These are phyloP conservation scores for Kazachstania martiniae DNA, from an alignment of 805 yeast genomes.

Conservation along the genomic window DNA sequence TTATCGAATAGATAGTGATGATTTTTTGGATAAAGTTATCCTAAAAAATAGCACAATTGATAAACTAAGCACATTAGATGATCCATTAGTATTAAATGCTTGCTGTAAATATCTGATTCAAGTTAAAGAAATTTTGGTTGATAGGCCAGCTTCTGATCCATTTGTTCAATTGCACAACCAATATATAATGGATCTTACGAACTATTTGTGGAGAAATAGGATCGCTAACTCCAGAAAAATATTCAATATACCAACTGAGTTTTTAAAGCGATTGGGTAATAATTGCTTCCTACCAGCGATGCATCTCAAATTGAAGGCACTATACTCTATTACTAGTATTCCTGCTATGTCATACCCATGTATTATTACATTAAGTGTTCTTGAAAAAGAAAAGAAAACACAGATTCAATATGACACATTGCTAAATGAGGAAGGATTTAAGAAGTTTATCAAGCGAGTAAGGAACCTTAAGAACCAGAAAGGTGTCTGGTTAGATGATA, in stretches of 20 bases:
- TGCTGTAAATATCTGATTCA: conserved; percentile 16
- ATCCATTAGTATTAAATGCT: conserved; percentile 15
- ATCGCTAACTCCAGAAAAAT: conserved; percentile 9
- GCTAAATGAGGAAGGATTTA: conserved; percentile 17
- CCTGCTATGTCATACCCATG: conserved; percentile 17
- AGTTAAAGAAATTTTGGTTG: conserved; percentile 7
- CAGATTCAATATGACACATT: conserved; percentile 4
- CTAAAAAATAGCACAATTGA: conserved; percentile 9
- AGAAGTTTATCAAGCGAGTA: conserved; percentile 5
- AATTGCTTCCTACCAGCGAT: conserved; percentile 8
- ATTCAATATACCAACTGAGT: conserved; percentile 17
- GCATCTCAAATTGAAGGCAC: conserved; percentile 5
- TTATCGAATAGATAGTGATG: neutral
- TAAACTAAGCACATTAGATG: conserved; percentile 13
- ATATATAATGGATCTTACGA: conserved; percentile 20
- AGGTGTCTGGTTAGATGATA: conserved; percentile 9
- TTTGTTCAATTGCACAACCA: conserved; percentile 16
- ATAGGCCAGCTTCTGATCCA: conserved; percentile 7
- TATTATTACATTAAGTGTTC: conserved; percentile 3
- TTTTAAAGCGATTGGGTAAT: conserved; percentile 9
- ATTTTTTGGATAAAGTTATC: conserved; percentile 8
- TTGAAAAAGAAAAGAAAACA: conserved; percentile 6
- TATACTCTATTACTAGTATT: conserved; percentile 17
- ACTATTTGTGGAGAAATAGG: conserved; percentile 25
- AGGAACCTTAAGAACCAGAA: neutral